These are phyloP conservation scores for Termitomyces sp. DNA, from an alignment of 768 basidiomycete genomes.

Conservation along the genomic window DNA sequence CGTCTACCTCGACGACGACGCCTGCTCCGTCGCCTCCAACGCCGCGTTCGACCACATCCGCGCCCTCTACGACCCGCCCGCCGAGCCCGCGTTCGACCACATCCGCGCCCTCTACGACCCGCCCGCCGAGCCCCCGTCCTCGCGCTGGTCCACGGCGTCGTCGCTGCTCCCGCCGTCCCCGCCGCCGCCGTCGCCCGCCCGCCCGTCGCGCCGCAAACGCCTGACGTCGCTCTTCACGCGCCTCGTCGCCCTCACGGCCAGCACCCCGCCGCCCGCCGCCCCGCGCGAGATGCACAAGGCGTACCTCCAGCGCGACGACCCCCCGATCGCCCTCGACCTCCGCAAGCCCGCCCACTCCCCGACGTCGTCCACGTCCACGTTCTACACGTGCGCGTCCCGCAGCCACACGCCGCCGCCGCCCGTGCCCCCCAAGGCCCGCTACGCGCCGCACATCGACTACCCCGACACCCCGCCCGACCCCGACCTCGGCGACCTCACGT, in stretches of 20 bases:
- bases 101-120: neutral
- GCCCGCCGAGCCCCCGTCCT: conserved; percentile 4
- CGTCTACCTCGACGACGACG: conserved; percentile 30
- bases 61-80: neutral
- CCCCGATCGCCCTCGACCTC: neutral
- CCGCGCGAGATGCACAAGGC: conserved; percentile 7
- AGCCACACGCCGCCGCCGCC: neutral
- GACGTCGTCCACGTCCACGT: neutral
- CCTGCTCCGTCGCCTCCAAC: conserved; percentile 11
- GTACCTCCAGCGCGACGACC: conserved; percentile 6
- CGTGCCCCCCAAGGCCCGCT: neutral
- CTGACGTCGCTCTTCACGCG: conserved; percentile 7
- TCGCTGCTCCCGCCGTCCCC: neutral
- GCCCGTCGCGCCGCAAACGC: conserved; percentile 4
- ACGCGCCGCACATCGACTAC: neutral
- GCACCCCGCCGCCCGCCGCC: neutral
- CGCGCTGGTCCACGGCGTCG: conserved; percentile 7
- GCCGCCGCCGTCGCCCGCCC: neutral
- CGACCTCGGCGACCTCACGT: neutral
- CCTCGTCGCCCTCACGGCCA: neutral
- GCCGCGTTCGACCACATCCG: neutral
- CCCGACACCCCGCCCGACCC: neutral
- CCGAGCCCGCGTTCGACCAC: conserved; percentile 7
- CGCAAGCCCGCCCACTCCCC: neutral
- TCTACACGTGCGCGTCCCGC: neutral